Percentiles rank a stretch among this genome's conserved stretches.
phyloP scores from a whole-genome alignment of 352 stramenopile genomes.

The Paralagenidium karlingii region DNA sequence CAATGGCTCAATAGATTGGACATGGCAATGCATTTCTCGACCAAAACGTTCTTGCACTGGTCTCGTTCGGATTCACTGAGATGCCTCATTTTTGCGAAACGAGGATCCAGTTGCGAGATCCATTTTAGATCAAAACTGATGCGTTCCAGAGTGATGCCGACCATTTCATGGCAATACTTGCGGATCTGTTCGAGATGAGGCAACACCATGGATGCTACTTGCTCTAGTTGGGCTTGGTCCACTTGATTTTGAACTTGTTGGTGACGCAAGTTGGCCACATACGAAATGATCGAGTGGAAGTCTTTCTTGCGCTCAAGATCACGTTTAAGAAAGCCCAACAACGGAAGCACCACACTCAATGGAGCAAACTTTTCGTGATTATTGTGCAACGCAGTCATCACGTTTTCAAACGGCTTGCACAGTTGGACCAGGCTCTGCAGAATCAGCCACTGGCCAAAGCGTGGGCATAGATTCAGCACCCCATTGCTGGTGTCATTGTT shows the following conservation, averaged over 20 bases:
- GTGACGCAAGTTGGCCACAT: constrained; percentile 14
- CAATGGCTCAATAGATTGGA: constrained; percentile 24
- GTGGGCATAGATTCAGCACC: no score
- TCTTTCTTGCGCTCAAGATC: constrained; percentile 29
- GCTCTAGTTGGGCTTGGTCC: no score
- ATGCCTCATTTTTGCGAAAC: constrained; percentile 35
- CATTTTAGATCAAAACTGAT: constrained; percentile 33
- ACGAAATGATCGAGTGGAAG: no score
- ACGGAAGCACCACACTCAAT: constrained; percentile 19
- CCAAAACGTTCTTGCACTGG: constrained; percentile 18
- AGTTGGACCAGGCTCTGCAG: constrained; percentile 25
- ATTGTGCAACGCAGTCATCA: constrained; percentile 20
- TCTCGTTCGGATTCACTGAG: constrained; percentile 27
- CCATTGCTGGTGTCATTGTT: no score
- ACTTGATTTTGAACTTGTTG: no score
- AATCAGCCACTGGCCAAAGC: constrained; percentile 19
- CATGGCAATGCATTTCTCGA: constrained; percentile 23
- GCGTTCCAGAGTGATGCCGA: no score
- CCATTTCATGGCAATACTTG: no score
- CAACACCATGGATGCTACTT: no score
- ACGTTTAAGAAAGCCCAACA: constrained; percentile 29
- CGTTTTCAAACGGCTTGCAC: constrained; percentile 32
- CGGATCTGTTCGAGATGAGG: no score
- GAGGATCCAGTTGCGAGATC: constrained; percentile 32
- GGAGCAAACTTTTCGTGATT: constrained; percentile 28